Evolutionary conservation across 345 rosid species (phyloP).

Genomic region (Salix udensis): DNA sequence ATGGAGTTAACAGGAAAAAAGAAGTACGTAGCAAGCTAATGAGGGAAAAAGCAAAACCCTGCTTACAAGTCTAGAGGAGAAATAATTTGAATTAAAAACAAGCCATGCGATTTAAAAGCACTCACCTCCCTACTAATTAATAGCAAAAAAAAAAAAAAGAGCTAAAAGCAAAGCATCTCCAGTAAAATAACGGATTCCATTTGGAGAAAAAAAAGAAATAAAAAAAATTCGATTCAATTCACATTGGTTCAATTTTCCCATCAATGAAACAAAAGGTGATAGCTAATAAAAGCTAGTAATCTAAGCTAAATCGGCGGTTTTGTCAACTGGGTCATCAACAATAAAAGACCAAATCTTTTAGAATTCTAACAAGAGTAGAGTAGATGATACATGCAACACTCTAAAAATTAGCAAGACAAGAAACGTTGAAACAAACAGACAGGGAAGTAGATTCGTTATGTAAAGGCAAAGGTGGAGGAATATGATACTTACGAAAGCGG

Average conservation of each 20-base stretch:
- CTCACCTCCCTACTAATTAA: neutral
- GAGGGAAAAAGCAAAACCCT: neutral
- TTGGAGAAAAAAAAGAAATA: too few species aligned
- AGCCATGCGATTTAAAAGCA: neutral
- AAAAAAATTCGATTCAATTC: neutral
- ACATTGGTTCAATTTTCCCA: neutral
- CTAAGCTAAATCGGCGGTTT: neutral
- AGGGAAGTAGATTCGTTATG: neutral
- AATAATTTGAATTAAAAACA: neutral
- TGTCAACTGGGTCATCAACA: neutral
- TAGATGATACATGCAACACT: neutral
- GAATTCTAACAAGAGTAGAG: neutral
- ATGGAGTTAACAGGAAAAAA: neutral
- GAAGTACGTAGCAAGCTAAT: neutral
- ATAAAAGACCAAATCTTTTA: neutral
- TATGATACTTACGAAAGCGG: conserved; percentile 5
- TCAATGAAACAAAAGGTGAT: neutral
- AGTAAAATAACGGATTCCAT: neutral
- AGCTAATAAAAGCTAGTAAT: conserved; percentile 1
- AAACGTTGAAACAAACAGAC: too few species aligned
- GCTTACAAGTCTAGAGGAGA: neutral
- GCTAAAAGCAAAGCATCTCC: neutral
- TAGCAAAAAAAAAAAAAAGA: neutral
- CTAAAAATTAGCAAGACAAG: neutral
- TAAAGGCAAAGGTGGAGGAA: neutral